Evolutionary conservation across 495 filamentous ascomycete species (phyloP).

Genomic region (Staphylotrichum longicolle): DNA sequence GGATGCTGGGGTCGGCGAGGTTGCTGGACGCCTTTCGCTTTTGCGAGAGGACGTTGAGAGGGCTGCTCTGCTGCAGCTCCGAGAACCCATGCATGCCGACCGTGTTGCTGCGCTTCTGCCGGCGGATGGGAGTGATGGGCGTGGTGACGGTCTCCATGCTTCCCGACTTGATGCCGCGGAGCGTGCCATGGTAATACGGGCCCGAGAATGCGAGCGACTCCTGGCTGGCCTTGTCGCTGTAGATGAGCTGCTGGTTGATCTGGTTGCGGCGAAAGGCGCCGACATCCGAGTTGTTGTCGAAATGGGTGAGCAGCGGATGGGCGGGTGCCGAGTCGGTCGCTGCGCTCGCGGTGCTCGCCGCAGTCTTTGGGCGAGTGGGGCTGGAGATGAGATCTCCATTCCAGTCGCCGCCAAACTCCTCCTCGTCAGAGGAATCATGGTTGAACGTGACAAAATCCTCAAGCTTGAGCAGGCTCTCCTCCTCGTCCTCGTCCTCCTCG

Average conservation of each 20-base stretch:
- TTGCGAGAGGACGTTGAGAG: slow-evolving; percentile 39
- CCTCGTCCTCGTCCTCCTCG: slow-evolving; percentile 59
- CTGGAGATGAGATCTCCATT: slow-evolving; percentile 48
- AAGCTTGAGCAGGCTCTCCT: slow-evolving; percentile 62
- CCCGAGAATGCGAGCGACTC: slow-evolving; percentile 54
- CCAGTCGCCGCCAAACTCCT: slow-evolving; percentile 43
- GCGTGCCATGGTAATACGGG: slow-evolving; percentile 49
- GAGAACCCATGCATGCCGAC: slow-evolving; percentile 22
- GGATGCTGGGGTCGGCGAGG: slow-evolving; percentile 31
- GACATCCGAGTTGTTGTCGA: slow-evolving; percentile 62
- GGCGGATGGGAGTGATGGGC: slow-evolving; percentile 53
- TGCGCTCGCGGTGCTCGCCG: slow-evolving; percentile 53
- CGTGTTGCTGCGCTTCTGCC: slow-evolving; percentile 41
- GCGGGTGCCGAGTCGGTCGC: slow-evolving; percentile 33
- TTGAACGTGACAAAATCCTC: slow-evolving; percentile 73
- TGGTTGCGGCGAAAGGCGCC: slow-evolving; percentile 79
- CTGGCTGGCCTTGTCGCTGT: slow-evolving; percentile 55
- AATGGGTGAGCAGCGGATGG: slow-evolving; percentile 58
- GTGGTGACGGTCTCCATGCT: slow-evolving; percentile 54
- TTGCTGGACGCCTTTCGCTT: slow-evolving; percentile 52
- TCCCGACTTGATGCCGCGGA: slow-evolving; percentile 55
- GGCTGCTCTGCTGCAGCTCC: slow-evolving; percentile 39
- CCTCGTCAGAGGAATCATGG: slow-evolving; percentile 56
- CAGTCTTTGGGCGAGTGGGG: slow-evolving; percentile 52
- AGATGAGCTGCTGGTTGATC: slow-evolving; percentile 65